These are phyloP conservation scores for Elaeagnus macrophylla DNA, from an alignment of 306 rosid species.

Conservation along the genomic window DNA sequence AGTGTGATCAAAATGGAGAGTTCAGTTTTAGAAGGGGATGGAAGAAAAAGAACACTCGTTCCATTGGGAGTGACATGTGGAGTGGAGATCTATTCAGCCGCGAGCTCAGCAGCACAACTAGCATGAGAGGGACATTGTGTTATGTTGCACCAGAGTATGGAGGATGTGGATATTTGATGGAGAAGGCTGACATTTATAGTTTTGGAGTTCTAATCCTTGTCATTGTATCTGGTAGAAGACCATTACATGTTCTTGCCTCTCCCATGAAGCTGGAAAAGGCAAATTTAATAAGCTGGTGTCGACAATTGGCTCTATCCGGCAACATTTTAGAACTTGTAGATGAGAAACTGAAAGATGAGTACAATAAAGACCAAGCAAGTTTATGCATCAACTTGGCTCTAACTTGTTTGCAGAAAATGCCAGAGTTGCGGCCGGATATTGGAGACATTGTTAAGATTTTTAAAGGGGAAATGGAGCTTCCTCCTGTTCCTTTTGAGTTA, in stretches of 20 bases:
- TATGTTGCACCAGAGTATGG: slow-evolving; percentile 93
- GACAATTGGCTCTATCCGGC: slow-evolving; percentile 73
- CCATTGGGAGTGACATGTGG: slow-evolving; percentile 69
- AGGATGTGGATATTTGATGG: slow-evolving; percentile 73
- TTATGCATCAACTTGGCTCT: slow-evolving; percentile 80
- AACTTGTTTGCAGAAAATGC: slow-evolving; percentile 70
- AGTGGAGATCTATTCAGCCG: slow-evolving; percentile 88
- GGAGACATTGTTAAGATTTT: slow-evolving; percentile 77
- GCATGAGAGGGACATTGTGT: slow-evolving; percentile 90
- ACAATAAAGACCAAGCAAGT: slow-evolving; percentile 64
- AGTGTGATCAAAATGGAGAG: slow-evolving; percentile 56
- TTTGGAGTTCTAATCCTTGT: slow-evolving; percentile 88
- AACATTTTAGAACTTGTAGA: slow-evolving; percentile 78
- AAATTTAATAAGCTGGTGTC: slow-evolving; percentile 82
- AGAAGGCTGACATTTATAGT: slow-evolving; percentile 89
- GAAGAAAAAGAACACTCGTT: slow-evolving; percentile 55
- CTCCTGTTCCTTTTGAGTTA: slow-evolving; percentile 69
- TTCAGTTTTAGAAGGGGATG: slow-evolving; percentile 88
- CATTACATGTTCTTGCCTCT: slow-evolving; percentile 77
- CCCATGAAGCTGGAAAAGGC: slow-evolving; percentile 98
- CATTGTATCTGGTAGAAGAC: slow-evolving; percentile 85
- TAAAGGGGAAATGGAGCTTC: slow-evolving; percentile 85
- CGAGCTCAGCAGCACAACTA: slow-evolving; percentile 96
- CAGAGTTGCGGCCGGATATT: slow-evolving; percentile 77
- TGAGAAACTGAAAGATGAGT: slow-evolving; percentile 64